Evolutionary conservation across 1,139 yeast species (phyloP).

Genomic region (Candida tetrigidarum): DNA sequence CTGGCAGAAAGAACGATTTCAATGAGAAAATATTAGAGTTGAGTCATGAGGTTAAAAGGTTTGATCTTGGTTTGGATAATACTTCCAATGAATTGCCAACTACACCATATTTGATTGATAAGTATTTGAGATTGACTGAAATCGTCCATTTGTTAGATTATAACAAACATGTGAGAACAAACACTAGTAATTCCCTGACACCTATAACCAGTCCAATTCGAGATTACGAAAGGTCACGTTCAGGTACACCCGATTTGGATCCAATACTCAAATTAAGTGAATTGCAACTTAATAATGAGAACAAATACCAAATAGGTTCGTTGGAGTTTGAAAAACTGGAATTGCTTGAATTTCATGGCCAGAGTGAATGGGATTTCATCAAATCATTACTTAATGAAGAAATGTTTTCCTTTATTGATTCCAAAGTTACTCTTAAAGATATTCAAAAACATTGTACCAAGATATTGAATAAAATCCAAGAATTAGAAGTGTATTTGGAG

Average conservation of each 20-base stretch:
- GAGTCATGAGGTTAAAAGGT: slow-evolving; percentile 58
- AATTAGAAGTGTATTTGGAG: slow-evolving; percentile 38
- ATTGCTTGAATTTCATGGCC: slow-evolving; percentile 49
- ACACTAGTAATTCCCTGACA: slow-evolving; percentile 7
- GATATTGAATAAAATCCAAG: slow-evolving; percentile 38
- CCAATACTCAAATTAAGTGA: slow-evolving; percentile 13
- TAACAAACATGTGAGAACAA: slow-evolving; percentile 10
- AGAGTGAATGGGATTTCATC: slow-evolving; percentile 53
- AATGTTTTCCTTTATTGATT: slow-evolving; percentile 48
- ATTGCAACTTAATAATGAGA: slow-evolving; percentile 17
- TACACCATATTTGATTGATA: slow-evolving; percentile 71
- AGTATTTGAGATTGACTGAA: slow-evolving; percentile 63
- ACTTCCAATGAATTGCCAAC: slow-evolving; percentile 63
- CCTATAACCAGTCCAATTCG: slow-evolving; percentile 9
- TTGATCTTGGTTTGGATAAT: slow-evolving; percentile 50
- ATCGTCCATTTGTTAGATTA: slow-evolving; percentile 49
- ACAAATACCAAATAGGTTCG: slow-evolving; percentile 57
- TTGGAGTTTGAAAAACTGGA: slow-evolving; percentile 58
- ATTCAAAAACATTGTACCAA: slow-evolving; percentile 50
- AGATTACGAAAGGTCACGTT: slow-evolving; percentile 4
- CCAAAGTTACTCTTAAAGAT: slow-evolving; percentile 51
- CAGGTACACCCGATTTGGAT: slow-evolving; percentile 10
- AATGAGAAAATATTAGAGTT: slow-evolving; percentile 60
- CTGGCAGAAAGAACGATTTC: slow-evolving; percentile 71
- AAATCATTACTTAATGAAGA: slow-evolving; percentile 49